A percentile compares a stretch with the other conserved stretches of the same genome.
Evolutionary conservation across 768 basidiomycete genomes (phyloP).

Genomic region (Lentinus brumalis): DNA sequence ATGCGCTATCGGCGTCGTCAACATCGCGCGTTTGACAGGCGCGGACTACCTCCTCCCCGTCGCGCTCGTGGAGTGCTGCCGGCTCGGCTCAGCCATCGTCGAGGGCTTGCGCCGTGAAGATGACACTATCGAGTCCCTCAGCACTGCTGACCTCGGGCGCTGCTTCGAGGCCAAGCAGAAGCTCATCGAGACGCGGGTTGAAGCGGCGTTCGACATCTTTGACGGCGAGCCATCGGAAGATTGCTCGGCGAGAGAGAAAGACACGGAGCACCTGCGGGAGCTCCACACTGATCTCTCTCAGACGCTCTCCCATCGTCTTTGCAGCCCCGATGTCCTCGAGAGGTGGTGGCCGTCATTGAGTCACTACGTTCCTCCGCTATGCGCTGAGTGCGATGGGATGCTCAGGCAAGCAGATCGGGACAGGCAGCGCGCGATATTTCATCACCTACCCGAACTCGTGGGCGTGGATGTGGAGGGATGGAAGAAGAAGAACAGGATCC

Average conservation of each 20-base stretch:
- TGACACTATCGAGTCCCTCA: not conserved
- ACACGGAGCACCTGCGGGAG: not conserved
- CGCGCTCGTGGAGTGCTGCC: not conserved
- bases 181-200: not conserved
- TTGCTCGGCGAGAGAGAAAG: not conserved
- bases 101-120: constrained; percentile 3
- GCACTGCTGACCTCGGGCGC: not conserved
- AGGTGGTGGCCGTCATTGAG: no score
- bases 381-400: no score
- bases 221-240: not conserved
- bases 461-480: no score
- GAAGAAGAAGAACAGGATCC: no score
- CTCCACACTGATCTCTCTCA: no score
- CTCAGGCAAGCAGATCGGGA: no score
- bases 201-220: not conserved
- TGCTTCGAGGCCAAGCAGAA: not conserved
- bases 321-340: no score
- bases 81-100: not conserved
- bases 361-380: no score
- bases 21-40: constrained; percentile 10
- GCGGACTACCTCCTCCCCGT: constrained; percentile 1
- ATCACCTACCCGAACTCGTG: no score
- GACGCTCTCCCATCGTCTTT: no score
- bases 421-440: no score
- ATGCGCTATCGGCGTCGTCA: constrained; percentile 7